A percentile compares a stretch with the other conserved stretches of the same genome.
Evolutionary conservation across 192 early-diverging fungal genomes (phyloP).

Genomic region (Coemansia interrupta): DNA sequence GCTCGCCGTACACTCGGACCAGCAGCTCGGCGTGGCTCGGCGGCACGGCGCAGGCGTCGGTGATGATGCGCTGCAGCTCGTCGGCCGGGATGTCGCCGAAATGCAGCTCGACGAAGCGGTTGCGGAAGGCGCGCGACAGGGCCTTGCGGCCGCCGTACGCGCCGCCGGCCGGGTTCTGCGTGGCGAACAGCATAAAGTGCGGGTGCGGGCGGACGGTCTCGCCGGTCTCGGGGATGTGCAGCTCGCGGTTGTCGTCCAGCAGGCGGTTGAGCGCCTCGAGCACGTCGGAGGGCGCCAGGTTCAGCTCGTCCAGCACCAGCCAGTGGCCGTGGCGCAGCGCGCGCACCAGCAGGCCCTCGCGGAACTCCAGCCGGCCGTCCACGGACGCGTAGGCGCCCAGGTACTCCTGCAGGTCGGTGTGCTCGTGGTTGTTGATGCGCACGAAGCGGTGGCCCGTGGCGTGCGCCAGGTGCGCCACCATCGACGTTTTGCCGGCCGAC

Average conservation of each 20-base stretch:
- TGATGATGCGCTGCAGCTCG: constrained; percentile 89
- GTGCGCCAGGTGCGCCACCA: constrained; percentile 94
- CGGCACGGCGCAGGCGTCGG: constrained; percentile 76
- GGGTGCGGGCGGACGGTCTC: constrained; percentile 90
- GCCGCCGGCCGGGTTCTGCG: constrained; percentile 99
- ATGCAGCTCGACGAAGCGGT: constrained; percentile 94
- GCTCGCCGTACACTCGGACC: constrained; percentile 78
- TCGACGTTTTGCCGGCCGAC: constrained; percentile 94
- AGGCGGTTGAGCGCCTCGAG: constrained; percentile 96
- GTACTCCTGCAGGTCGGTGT: constrained; percentile 98
- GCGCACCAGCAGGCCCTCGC: constrained; percentile 92
- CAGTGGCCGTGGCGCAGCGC: constrained; percentile 92
- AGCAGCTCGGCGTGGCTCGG: constrained; percentile 82
- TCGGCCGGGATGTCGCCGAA: constrained; percentile 93
- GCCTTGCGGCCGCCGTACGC: constrained; percentile 95
- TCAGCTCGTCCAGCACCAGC: constrained; percentile 98
- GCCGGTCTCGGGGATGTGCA: constrained; percentile 94
- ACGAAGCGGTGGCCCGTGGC: constrained; percentile 90
- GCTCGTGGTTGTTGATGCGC: constrained; percentile 99
- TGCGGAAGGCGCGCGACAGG: constrained; percentile 93
- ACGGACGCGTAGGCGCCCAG: constrained; percentile 88
- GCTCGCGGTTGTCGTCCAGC: constrained; percentile 95
- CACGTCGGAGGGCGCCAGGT: constrained; percentile 97
- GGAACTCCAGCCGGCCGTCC: constrained; percentile 85
- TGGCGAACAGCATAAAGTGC: constrained; percentile 97